Evolutionary conservation across 2,329 filamentous ascomycete species (phyloP), one percentile per base, ranked within the genome.

Genomic region (Sphaerulina musiva): DNA sequence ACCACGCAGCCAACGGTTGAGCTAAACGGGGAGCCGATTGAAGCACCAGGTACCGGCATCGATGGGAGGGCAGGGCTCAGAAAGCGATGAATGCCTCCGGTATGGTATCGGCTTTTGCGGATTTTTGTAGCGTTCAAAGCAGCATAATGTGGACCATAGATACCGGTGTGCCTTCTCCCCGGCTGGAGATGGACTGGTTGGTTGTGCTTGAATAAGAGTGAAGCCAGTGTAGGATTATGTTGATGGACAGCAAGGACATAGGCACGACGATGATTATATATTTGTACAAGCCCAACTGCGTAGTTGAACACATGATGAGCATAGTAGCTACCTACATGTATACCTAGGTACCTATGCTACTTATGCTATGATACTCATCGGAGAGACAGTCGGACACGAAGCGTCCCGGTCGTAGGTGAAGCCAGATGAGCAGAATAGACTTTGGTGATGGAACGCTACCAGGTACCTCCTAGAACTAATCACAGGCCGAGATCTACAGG

Each of bases 21-120:
- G 34, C 20, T 62, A 6, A 62, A 62, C 17, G 59, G 60, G 2
- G 53, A 59, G 47, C 55, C 57, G 8, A 52, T 58, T n/a, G 55
- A 60, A 44, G 56, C 59, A 7, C 49, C 57, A 9, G 55, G 48
- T n/a, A 55, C 55, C 5, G 57, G 55, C 6, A 40, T 55, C 29
- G 51, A 59, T 34, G 39, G 50, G 26, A 59, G 46, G 36, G 50
- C 53, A 23, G 54, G 50, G 9, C 29, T 59, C 41, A 55, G 56
- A 36, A 56, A 54, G 46, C 38, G 56, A 44, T 56, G 42, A 55
- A 29, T 7, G 26, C 26, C 26, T 29, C 31, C 5, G 29, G 20
- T 31, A 14, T 11, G 9, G 45, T 29, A 32, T 34, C 20, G 26
- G n/a, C 29, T 45, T 44, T 43, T 47, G 17, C 43, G 32, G 41